Conservation (phyloP, 352 stramenopile species). For the Pythium guiyangense region DNA sequence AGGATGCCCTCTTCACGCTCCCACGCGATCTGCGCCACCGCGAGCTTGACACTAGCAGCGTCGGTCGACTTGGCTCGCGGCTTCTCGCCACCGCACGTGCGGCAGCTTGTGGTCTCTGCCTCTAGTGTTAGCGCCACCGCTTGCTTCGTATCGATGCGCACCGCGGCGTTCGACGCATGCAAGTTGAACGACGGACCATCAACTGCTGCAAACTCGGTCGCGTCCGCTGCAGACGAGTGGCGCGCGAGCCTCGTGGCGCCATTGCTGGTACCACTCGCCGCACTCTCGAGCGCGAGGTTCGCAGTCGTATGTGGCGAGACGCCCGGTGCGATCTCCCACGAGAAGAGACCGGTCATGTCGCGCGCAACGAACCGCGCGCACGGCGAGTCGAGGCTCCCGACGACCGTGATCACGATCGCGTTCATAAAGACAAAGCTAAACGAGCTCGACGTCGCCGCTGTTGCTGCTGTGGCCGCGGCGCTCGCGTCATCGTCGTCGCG, state of each 20-base stretch:
- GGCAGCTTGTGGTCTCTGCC: constrained; percentile 25
- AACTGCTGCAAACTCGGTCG: constrained; percentile 2
- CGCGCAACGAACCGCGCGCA: constrained; percentile 73
- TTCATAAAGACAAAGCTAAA: constrained; percentile 90
- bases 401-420: constrained; percentile 80
- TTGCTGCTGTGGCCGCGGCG: constrained; percentile 2
- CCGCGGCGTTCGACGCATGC: constrained; percentile 35
- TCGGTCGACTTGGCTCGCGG: constrained; percentile 12
- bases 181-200: constrained; percentile 26
- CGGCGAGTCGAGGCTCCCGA: constrained; percentile 73
- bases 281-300: not conserved
- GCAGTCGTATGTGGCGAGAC: constrained; percentile 5
- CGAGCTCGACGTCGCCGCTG: constrained; percentile 19
- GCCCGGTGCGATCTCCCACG: constrained; percentile 72
- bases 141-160: constrained; percentile 60
- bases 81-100: constrained; percentile 61
- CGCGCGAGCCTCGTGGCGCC: not conserved
- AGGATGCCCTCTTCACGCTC: constrained; percentile 56
- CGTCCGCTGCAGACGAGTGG: not conserved
- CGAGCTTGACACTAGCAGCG: constrained; percentile 22
- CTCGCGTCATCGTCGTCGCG: constrained; percentile 28
- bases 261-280: no score
- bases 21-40: constrained; percentile 54
- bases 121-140: constrained; percentile 23
- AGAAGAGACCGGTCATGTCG: constrained; percentile 85